phyloP scores from a whole-genome alignment of 2,329 filamentous ascomycete species.

The Chaetomium olivaceum region DNA sequence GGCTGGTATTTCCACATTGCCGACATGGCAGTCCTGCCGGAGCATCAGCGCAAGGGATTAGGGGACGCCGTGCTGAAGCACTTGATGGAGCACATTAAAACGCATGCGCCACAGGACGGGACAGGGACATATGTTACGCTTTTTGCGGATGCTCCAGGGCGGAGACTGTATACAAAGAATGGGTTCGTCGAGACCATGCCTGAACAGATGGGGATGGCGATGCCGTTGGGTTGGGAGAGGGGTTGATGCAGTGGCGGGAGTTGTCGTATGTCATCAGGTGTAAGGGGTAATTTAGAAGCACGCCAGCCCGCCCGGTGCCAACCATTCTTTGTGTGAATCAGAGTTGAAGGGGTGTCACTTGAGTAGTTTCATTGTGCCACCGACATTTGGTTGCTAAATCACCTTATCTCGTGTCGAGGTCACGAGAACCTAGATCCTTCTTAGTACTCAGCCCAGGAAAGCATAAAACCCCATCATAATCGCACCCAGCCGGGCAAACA shows the following conservation, averaged over 20 bases:
- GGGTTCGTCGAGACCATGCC: slow-evolving; percentile 47
- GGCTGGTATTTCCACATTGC: slow-evolving; percentile 53
- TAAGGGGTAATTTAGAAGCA: background rate
- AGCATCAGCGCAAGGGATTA: slow-evolving; percentile 50
- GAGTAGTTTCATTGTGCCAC: background rate
- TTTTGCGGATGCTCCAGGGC: slow-evolving; percentile 48
- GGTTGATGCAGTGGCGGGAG: background rate
- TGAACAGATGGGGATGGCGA: slow-evolving; percentile 41
- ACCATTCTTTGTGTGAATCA: background rate
- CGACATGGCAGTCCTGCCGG: slow-evolving; percentile 52
- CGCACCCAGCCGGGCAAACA: background rate
- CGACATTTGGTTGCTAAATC: background rate
- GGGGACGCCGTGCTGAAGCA: slow-evolving; percentile 47
- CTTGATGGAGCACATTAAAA: slow-evolving; percentile 45
- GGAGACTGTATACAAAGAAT: slow-evolving; percentile 47
- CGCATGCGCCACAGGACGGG: slow-evolving; percentile 40
- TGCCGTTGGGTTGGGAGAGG: slow-evolving; percentile 18
- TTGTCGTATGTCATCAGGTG: background rate
- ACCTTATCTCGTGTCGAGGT: background rate
- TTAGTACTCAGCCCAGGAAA: background rate
- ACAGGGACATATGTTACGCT: slow-evolving; percentile 45
- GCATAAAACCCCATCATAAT: background rate
- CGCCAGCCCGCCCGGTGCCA: background rate
- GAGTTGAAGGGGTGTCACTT: background rate
- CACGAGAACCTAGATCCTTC: background rate